Evolutionary conservation across 768 basidiomycete species (phyloP), one percentile per base, ranked within the genome.

Genomic region (Guyanaporus albipodus): DNA sequence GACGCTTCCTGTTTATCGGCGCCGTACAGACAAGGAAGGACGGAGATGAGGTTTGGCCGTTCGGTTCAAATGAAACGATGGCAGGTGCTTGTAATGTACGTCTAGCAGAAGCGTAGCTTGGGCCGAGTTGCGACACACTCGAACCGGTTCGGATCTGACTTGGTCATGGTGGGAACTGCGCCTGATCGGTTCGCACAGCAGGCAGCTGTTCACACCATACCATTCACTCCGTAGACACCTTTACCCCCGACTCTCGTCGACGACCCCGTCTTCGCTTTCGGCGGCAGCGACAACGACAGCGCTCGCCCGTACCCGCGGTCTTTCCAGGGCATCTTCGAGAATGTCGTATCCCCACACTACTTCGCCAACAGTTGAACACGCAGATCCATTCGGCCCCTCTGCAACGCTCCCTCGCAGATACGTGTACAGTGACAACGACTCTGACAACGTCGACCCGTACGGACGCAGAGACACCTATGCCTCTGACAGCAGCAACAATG

Each of bases 361-460:
- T 10, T 80, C 82, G 6, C 72, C 75, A 23, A 76, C 82, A 32
- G 73, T 80, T 53, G 82, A 85, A 58, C 77, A 77, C 23, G 70
- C 73, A 55, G 85, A 88, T 68, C 85, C 85, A 49, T 88, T 86
- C 68, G 73, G 69, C 39, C 62, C 70, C 53, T 67, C 61, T 49
- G 68, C 56, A 58, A 67, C 60, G 54, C 62, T 60, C 28, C 61
- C 59, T 55, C 66, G 60, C 52, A 72, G 72, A 50, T 74, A 68
- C 70, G 17, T 76, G 35, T 84, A 81, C 68, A 86, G 81, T 69
- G 87, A 90, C 73, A 81, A 80, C 61, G 85, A 88, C 58, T 83
- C 82, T 28, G 86, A 87, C 64, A 71, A 82, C 53, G 71, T 76
- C 53, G 85, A 87, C 55, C 52, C 68, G n/a, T 79, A 72, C 53